These are phyloP conservation scores for Hypoxylon sp. DNA, from an alignment of 2,329 filamentous ascomycete genomes.

Conservation along the genomic window DNA sequence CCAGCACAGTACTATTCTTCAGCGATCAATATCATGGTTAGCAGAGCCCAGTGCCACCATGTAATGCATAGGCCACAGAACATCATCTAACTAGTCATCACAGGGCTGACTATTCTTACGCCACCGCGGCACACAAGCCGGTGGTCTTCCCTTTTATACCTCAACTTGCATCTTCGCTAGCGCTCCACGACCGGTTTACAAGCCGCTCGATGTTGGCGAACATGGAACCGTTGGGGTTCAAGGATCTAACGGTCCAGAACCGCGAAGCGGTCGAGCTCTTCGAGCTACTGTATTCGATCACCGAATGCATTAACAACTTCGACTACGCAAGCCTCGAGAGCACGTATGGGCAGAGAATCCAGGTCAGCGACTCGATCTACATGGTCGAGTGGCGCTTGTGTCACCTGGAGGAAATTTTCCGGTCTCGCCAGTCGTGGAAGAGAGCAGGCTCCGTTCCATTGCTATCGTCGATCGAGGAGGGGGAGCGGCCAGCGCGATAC, in stretches of 20 bases:
- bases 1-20: slow-evolving; percentile 52
- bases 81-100: slow-evolving; percentile 29
- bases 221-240: slow-evolving; percentile 33
- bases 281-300: slow-evolving; percentile 52
- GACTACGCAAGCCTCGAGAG: slow-evolving; percentile 53
- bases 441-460: slow-evolving; percentile 38
- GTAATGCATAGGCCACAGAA: not conserved
- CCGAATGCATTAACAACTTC: slow-evolving; percentile 52
- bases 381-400: slow-evolving; percentile 54
- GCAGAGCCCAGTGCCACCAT: slow-evolving; percentile 11
- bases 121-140: slow-evolving; percentile 51
- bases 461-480: slow-evolving; percentile 33
- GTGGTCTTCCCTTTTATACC: slow-evolving; percentile 54
- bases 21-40: slow-evolving; percentile 54
- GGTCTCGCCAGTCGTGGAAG: slow-evolving; percentile 37
- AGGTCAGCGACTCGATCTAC: slow-evolving; percentile 55
- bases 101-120: slow-evolving; percentile 56
- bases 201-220: slow-evolving; percentile 48
- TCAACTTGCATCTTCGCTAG: slow-evolving; percentile 49
- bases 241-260: slow-evolving; percentile 48
- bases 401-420: slow-evolving; percentile 48
- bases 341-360: slow-evolving; percentile 51
- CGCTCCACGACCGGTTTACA: slow-evolving; percentile 51
- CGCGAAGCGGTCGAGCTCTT: slow-evolving; percentile 52
- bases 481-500: slow-evolving; percentile 23